Conservation (phyloP, 805 yeast genomes). For the Hanseniaspora lindneri region DNA sequence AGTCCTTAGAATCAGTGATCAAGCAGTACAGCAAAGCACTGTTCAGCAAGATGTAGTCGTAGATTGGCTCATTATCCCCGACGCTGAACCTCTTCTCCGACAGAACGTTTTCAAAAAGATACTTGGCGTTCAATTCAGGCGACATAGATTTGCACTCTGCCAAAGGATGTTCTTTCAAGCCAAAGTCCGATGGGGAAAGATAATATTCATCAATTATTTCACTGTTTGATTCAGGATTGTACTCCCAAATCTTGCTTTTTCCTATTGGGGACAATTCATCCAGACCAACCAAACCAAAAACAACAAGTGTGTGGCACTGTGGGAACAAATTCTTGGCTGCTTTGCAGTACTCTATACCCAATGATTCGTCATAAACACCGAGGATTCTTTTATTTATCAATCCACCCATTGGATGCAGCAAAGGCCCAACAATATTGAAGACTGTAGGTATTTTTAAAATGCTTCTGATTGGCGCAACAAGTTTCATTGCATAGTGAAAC, state of each 20-base stretch:
- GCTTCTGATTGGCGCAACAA: constrained; percentile 66
- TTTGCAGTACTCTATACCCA: constrained; percentile 77
- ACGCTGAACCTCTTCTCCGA: constrained; percentile 33
- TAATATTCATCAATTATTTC: constrained; percentile 35
- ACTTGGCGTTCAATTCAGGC: constrained; percentile 69
- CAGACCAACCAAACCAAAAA: constrained; percentile 82
- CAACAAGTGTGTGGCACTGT: constrained; percentile 57
- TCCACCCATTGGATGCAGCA: constrained; percentile 78
- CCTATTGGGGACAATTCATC: constrained; percentile 94
- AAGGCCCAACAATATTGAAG: constrained; percentile 87
- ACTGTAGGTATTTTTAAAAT: constrained; percentile 81
- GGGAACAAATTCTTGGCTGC: constrained; percentile 52
- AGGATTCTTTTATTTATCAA: constrained; percentile 57
- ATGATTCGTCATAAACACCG: constrained; percentile 71
- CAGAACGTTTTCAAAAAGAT: constrained; percentile 33
- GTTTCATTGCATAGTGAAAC: constrained; percentile 84
- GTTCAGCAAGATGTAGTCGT: constrained; percentile 84
- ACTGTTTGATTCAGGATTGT: constrained; percentile 20
- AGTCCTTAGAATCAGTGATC: constrained; percentile 51
- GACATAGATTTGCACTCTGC: constrained; percentile 68
- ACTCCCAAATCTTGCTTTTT: constrained; percentile 63
- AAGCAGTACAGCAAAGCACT: constrained; percentile 78
- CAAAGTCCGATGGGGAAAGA: constrained; percentile 67
- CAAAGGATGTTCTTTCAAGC: constrained; percentile 60
- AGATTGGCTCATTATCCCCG: constrained; percentile 39